Conservation (phyloP, 345 rosid genomes). For the Noccaea bulbosa region DNA sequence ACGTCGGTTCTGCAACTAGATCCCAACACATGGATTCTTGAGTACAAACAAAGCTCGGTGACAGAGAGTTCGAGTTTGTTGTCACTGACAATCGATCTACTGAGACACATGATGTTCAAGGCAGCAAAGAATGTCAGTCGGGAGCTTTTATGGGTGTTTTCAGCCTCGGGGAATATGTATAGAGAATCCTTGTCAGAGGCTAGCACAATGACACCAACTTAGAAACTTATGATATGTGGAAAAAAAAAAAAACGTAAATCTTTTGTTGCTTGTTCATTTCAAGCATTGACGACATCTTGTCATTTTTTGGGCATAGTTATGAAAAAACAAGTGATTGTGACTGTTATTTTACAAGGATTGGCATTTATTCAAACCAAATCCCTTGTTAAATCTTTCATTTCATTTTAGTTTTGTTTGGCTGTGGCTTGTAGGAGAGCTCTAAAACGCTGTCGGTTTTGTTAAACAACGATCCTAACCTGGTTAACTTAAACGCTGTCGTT, state of each 20-base stretch:
- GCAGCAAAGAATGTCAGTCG: constrained; percentile 34
- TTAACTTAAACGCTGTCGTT: too few species aligned
- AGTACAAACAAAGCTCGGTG: constrained; percentile 59
- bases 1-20: constrained; percentile 67
- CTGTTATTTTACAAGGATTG: constrained; percentile 12
- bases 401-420: neutral
- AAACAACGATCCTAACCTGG: neutral
- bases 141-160: constrained; percentile 36
- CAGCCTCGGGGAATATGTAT: constrained; percentile 27
- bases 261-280: neutral
- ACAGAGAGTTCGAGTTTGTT: constrained; percentile 55
- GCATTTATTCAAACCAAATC: neutral
- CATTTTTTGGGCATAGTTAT: constrained; percentile 17
- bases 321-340: constrained; percentile 15
- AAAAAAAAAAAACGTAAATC: neutral
- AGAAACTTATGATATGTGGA: neutral
- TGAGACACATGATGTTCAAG: constrained; percentile 43
- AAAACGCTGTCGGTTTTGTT: neutral
- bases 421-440: neutral
- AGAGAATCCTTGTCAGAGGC: constrained; percentile 28
- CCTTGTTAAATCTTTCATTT: neutral
- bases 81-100: constrained; percentile 52
- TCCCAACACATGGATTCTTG: constrained; percentile 79
- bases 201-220: constrained; percentile 43
- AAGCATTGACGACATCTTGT: constrained; percentile 34